Percentiles rank a stretch among this genome's conserved stretches.
These are phyloP conservation scores for Juglanconis sp. DNA, from an alignment of 2,329 filamentous ascomycete genomes.

Conservation along the genomic window DNA sequence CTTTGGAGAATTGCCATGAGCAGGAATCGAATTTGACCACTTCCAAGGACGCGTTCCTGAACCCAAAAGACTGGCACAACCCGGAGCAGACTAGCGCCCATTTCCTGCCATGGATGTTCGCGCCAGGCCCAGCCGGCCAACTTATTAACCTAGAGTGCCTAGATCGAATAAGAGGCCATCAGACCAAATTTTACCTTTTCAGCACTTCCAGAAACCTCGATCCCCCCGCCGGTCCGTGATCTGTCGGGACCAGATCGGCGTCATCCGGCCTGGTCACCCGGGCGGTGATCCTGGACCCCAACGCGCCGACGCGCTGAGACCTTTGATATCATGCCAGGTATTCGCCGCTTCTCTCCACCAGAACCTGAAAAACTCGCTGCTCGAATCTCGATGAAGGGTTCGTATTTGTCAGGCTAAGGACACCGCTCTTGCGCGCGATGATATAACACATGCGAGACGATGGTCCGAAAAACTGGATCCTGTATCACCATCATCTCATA, in stretches of 20 bases:
- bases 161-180: background rate
- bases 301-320: constrained; percentile 16
- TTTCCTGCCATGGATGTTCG: background rate
- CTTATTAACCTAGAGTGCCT: background rate
- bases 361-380: background rate
- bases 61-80: background rate
- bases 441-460: background rate
- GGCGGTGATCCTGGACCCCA: constrained; percentile 10
- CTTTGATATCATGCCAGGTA: background rate
- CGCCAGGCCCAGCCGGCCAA: background rate
- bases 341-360: background rate
- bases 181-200: background rate
- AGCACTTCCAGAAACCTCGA: constrained; percentile 5
- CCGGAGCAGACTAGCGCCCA: no score
- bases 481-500: constrained; percentile 3
- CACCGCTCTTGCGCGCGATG: constrained; percentile 2
- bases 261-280: constrained; percentile 11
- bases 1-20: background rate
- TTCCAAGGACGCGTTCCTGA: background rate
- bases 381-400: background rate
- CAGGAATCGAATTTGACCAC: background rate
- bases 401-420: background rate
- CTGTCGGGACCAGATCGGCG: constrained; percentile 9
- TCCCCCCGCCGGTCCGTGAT: constrained; percentile 12
- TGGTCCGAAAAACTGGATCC: background rate